Base-by-base conservation (phyloP, 2,329 filamentous ascomycete species). In the Fusarium liriodendri region DNA sequence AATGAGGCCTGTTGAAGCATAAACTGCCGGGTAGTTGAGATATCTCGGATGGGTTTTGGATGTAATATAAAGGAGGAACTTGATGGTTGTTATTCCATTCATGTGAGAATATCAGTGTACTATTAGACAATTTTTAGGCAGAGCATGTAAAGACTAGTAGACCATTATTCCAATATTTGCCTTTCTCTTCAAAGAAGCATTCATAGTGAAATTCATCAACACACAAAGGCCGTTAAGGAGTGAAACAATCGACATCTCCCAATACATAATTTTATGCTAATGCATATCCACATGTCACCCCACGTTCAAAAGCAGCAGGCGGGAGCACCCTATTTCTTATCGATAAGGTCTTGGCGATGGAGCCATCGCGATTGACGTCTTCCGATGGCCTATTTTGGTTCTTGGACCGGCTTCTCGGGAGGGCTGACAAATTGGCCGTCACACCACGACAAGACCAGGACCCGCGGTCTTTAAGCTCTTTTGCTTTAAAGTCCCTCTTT, bases 351-450 rank as follows among this genome's bases (percentile, higher is more conserved):
- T 59, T 59, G 57, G 57, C 37, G 57, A 59, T 59, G 57, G 57
- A 42, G 35, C 57, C 29, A 40, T 59, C n/a, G 18, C 45, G 6
- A 52, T 42, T 38, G 25, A 42, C 57, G 37, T 40, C 47, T 47
- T 38, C 25, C 22, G 18, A 42, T 58, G 55, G 54, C n/a, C 27
- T 57, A 55, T 55, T 35, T 33, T 57, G 25, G 57, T 60, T 60
- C 57, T 38, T 60, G 57, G 57, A 45, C 37, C 57, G 57, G 57
- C 52, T 32, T 59, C 66, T 62, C 40, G 55, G 64, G 61, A 54
- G 59, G 54, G 75, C 71, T 77, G 75, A 77, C 75, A 77, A 77
- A 77, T 76, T 74, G 32, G 14, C n/a, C n/a, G 14, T 77, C 73
- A 73, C 67, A 70, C 72, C 71, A 76, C 73, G 27, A 69, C 50